Conservation (phyloP, 331 rosid genomes). For the Quercus tomentella region DNA sequence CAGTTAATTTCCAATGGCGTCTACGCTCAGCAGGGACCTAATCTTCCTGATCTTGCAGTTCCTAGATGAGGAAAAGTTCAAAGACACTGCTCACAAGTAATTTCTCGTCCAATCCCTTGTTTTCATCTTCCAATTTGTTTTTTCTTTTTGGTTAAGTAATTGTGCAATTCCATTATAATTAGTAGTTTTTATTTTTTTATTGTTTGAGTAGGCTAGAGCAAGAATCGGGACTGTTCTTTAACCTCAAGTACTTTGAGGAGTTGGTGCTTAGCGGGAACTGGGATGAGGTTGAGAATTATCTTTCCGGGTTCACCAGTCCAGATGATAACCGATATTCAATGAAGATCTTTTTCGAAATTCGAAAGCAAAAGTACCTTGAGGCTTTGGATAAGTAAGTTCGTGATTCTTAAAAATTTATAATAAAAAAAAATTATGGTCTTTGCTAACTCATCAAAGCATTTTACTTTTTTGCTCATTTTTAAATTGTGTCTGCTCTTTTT, state of each 20-base stretch:
- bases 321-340: constrained; percentile 16
- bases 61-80: constrained; percentile 18
- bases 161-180: background rate
- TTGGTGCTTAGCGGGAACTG: constrained; percentile 15
- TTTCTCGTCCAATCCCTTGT: background rate
- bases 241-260: constrained; percentile 21
- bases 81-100: constrained; percentile 19
- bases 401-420: background rate
- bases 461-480: background rate
- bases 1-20: constrained; percentile 7
- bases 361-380: constrained; percentile 28
- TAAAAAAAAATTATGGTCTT: background rate
- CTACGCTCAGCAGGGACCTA: background rate
- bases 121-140: background rate
- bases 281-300: constrained; percentile 21
- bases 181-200: background rate
- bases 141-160: background rate
- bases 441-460: background rate
- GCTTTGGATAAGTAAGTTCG: constrained; percentile 22
- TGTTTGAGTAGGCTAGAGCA: constrained; percentile 15
- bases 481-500: background rate
- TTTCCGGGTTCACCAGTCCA: constrained; percentile 11
- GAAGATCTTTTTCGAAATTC: constrained; percentile 19
- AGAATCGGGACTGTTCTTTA: constrained; percentile 23
- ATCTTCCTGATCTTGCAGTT: constrained; percentile 21